phyloP scores from a whole-genome alignment of 768 basidiomycete species.

The Xerocomellus intermedius region DNA sequence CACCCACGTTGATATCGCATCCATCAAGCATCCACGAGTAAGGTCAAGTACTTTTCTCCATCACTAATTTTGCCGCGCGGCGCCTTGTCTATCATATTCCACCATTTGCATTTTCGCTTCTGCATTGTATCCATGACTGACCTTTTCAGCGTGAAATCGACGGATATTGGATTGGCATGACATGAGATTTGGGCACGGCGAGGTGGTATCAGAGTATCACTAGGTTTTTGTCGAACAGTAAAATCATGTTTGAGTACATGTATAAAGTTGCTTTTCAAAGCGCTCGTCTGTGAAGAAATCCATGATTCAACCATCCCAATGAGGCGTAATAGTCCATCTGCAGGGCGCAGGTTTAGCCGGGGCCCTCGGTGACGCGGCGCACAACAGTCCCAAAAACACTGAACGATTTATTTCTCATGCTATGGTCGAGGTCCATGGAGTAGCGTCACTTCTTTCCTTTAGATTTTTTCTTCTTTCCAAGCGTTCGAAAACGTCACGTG shows the following conservation, averaged over 20 bases:
- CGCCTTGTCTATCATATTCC: neutral
- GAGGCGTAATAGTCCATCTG: too few relatives aligned
- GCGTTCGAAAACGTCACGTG: too few relatives aligned
- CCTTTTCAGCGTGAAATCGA: slow-evolving; percentile 28
- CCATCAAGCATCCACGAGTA: slow-evolving; percentile 14
- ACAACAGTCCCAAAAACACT: too few relatives aligned
- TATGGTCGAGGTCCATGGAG: too few relatives aligned
- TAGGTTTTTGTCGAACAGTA: slow-evolving; percentile 1
- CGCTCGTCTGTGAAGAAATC: neutral
- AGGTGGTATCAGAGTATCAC: neutral
- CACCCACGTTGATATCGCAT: slow-evolving; percentile 4
- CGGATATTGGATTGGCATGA: slow-evolving; percentile 1
- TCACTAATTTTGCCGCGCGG: neutral
- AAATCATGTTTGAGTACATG: slow-evolving; percentile 12
- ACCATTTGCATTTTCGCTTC: neutral
- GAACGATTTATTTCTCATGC: too few relatives aligned
- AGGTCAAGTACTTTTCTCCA: slow-evolving; percentile 31
- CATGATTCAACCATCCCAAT: too few relatives aligned
- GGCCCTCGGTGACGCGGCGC: too few relatives aligned
- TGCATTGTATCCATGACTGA: slow-evolving; percentile 26
- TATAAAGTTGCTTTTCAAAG: neutral
- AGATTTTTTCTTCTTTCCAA: too few relatives aligned
- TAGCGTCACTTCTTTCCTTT: too few relatives aligned
- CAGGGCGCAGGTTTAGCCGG: too few relatives aligned
- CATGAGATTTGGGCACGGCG: neutral